These are phyloP conservation scores for Cubamyces lactineus DNA, from an alignment of 768 basidiomycete genomes.

Conservation along the genomic window DNA sequence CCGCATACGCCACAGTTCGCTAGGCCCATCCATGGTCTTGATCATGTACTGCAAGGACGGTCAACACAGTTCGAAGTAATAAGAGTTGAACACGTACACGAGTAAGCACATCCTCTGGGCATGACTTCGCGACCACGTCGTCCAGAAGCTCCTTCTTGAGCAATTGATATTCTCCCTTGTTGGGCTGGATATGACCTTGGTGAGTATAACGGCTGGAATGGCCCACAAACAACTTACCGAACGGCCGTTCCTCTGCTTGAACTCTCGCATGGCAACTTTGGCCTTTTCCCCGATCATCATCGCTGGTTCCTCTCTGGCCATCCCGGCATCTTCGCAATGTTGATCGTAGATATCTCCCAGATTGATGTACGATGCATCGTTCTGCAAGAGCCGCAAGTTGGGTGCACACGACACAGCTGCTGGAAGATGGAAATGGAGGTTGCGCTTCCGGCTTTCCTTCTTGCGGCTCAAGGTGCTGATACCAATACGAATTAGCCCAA, in stretches of 20 bases:
- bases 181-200: constrained; percentile 38
- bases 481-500: constrained; percentile 3
- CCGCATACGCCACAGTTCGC: constrained; percentile 94
- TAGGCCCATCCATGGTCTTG: constrained; percentile 78
- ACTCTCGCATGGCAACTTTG: constrained; percentile 64
- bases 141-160: constrained; percentile 86
- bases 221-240: constrained; percentile 6
- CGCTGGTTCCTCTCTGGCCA: constrained; percentile 87
- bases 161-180: constrained; percentile 67
- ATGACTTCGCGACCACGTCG: constrained; percentile 83
- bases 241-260: constrained; percentile 44
- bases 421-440: constrained; percentile 90
- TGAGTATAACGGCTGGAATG: not conserved
- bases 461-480: constrained; percentile 78
- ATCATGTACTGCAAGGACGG: constrained; percentile 78
- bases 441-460: constrained; percentile 92
- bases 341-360: constrained; percentile 95
- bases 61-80: not conserved
- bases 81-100: constrained; percentile 55
- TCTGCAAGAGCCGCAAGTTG: constrained; percentile 82
- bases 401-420: constrained; percentile 84
- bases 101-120: constrained; percentile 85
- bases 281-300: constrained; percentile 86
- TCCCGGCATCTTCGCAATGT: constrained; percentile 73
- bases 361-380: constrained; percentile 87